A percentile compares a stretch with the other conserved stretches of the same genome.
Conservation (phyloP, 768 basidiomycete genomes). For the Boletus insuetus region DNA sequence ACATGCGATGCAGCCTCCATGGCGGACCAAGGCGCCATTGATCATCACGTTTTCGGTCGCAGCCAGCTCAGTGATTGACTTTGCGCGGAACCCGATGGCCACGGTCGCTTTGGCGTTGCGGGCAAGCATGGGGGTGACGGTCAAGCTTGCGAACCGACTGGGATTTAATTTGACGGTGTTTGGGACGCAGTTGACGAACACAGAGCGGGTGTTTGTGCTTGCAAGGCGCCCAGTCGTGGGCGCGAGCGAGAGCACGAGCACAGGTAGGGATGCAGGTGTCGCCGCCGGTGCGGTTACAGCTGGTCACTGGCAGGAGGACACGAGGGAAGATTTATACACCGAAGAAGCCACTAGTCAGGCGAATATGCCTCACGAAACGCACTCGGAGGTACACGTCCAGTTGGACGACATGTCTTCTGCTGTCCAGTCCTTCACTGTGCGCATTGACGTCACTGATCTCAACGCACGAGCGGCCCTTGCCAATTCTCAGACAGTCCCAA, state of each 20-base stretch:
- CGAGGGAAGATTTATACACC: neutral
- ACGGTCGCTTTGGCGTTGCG: conserved; percentile 17
- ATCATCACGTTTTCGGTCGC: conserved; percentile 21
- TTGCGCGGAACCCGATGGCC: neutral
- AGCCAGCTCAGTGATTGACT: conserved; percentile 10
- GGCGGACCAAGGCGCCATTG: conserved; percentile 16
- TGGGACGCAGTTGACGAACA: conserved; percentile 11
- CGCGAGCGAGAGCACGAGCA: neutral
- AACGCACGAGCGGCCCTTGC: conserved; percentile 11
- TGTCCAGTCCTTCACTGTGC: conserved; percentile 12
- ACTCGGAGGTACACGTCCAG: conserved; percentile 5
- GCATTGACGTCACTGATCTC: conserved; percentile 22
- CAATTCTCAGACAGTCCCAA: conserved; percentile 3
- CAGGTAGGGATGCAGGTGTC: neutral
- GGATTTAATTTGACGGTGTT: conserved; percentile 18
- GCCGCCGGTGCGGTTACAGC: neutral
- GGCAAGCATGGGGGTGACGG: conserved; percentile 6
- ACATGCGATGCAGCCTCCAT: conserved; percentile 1
- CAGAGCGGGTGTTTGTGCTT: conserved; percentile 17
- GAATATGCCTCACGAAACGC: neutral
- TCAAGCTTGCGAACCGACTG: conserved; percentile 7
- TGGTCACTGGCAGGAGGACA: conserved; percentile 4
- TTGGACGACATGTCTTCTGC: conserved; percentile 9
- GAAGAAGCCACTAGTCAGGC: neutral
- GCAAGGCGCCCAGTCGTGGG: conserved; percentile 12